Evolutionary conservation across 1,139 yeast species (phyloP), one percentile per base, ranked within the genome.

Genomic region (Trichomonascaceae sp.): DNA sequence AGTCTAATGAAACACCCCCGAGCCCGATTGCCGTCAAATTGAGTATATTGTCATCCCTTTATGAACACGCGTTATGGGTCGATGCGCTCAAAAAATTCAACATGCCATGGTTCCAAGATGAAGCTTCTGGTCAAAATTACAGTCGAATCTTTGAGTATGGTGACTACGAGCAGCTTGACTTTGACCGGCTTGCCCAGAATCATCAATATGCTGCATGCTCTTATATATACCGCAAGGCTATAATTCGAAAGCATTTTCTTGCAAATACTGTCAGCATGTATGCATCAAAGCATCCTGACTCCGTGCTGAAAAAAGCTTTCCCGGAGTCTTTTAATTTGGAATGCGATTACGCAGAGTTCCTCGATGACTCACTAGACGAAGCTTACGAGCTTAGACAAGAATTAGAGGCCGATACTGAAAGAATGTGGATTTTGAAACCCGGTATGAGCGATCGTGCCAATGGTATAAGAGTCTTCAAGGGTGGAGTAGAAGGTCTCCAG

Each of bases 361-460:
- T 93, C 54, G 98, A 93, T 63, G 99, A 93, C 66, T 80, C 96
- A 0, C 75, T 93, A 48, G 98, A 91, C 67, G 99, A 93, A 62
- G 83, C 88, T 45, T 90, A 86, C 72, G 99, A 93, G 66, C 75
- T 93, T 55, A 74, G 96, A 54, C 85, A 85, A 47, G 96, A 86
- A 61, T 74, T 93, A 41, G 84, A 85, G 53, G 66, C 70, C 5
- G 82, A 81, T 19, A 13, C 44, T 12, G 78, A 76, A n/a, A 81
- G 79, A 60, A 79, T 85, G 53, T 93, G 95, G 91, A 93, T 93
- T 50, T 75, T 93, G 63, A 93, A 93, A 66, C 99, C 99, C 12
- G 84, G 96, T 61, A 90, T 93, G 97, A 86, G 96, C 64, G 99
- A 93, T 65, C 85, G 93, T 66, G 99, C 96, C 10, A 97, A 93